Evolutionary conservation across 2,329 filamentous ascomycete genomes (phyloP).

Genomic region (Microsporum ferrugineum): DNA sequence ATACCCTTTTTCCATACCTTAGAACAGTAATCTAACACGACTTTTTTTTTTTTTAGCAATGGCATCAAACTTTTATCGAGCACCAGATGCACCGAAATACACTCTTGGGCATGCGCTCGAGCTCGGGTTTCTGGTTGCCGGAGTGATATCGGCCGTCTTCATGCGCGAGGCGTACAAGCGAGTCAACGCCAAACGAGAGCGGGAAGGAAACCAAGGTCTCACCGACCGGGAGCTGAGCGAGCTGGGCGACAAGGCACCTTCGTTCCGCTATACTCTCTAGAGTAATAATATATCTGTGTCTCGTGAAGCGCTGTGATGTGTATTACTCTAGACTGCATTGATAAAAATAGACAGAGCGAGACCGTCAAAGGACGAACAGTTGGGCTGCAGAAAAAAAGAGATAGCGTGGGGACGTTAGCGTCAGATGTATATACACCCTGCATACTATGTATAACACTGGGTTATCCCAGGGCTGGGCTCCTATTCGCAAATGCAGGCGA

Average conservation of each 20-base stretch:
- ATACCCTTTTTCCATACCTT: neutral
- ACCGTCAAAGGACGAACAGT: neutral
- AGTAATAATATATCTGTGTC: no score
- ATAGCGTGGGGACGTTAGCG: neutral
- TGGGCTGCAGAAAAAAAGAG: neutral
- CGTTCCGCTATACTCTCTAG: constrained; percentile 51
- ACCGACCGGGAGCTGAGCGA: constrained; percentile 45
- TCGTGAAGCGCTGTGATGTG: neutral
- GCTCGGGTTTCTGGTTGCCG: constrained; percentile 39
- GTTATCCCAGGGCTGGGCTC: neutral
- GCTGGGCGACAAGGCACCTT: constrained; percentile 50
- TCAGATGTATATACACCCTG: neutral
- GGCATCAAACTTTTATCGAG: constrained; percentile 60
- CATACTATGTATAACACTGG: no score
- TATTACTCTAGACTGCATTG: neutral
- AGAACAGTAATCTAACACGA: neutral
- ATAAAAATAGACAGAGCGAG: neutral
- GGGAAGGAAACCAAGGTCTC: constrained; percentile 33
- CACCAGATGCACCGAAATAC: constrained; percentile 39
- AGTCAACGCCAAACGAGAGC: constrained; percentile 49
- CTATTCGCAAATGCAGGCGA: neutral
- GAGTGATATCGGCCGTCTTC: constrained; percentile 35
- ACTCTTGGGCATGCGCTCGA: constrained; percentile 42
- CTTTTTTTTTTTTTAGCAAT: constrained; percentile 38
- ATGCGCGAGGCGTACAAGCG: constrained; percentile 42